These are phyloP conservation scores for Globisporangium carolinianum DNA, from an alignment of 352 stramenopile species.

Conservation along the genomic window DNA sequence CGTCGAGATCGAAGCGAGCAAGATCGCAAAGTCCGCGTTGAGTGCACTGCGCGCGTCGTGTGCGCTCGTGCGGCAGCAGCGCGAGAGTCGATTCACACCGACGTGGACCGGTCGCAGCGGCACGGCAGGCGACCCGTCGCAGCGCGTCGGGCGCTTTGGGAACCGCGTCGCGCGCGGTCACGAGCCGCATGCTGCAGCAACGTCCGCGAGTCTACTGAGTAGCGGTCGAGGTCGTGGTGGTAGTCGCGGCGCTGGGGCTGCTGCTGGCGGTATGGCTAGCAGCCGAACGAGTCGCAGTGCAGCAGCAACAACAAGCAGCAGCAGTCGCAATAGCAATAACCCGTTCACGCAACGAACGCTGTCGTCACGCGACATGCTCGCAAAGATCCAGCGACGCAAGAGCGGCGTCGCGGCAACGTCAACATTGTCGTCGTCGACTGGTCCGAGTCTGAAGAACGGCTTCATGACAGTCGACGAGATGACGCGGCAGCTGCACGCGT, in stretches of 20 bases:
- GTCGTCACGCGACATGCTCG: constrained; percentile 65
- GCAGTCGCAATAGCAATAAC: constrained; percentile 8
- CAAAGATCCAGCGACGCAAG: constrained; percentile 45
- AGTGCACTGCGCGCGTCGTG: constrained; percentile 79
- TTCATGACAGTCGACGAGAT: constrained; percentile 54
- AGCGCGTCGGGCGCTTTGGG: constrained; percentile 38
- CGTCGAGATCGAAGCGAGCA: constrained; percentile 90
- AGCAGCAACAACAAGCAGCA: neutral
- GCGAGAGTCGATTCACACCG: constrained; percentile 51
- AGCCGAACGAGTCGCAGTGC: neutral
- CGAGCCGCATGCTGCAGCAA: constrained; percentile 6
- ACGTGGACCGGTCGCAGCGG: constrained; percentile 76
- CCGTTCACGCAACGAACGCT: constrained; percentile 26
- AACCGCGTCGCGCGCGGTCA: constrained; percentile 26
- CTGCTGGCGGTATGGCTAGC: too few relatives aligned
- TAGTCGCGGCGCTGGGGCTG: neutral
- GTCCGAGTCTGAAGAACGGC: constrained; percentile 11
- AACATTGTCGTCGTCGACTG: neutral
- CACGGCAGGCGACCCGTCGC: constrained; percentile 53
- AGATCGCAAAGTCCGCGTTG: constrained; percentile 83
- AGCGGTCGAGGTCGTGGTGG: neutral
- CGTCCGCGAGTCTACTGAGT: constrained; percentile 1
- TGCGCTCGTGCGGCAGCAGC: constrained; percentile 57
- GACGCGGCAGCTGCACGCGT: constrained; percentile 73
- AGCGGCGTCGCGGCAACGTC: constrained; percentile 22